phyloP scores from a whole-genome alignment of 2,329 filamentous ascomycete species.

The Pseudopithomyces maydicus region DNA sequence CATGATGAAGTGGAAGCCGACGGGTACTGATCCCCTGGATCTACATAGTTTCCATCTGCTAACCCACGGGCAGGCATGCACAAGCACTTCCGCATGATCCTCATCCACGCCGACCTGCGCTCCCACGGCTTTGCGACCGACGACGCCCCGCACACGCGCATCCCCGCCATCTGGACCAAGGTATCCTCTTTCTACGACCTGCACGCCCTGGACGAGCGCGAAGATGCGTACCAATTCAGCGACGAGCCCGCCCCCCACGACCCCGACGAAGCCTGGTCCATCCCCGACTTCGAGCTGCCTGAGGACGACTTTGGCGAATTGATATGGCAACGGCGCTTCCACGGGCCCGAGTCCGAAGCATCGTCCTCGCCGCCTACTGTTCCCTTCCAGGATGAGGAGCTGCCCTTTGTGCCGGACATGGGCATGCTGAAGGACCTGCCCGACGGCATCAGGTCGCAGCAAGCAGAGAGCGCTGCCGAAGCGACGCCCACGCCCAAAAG shows the following conservation, averaged over 20 bases:
- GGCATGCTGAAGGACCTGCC: constrained; percentile 41
- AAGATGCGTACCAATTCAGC: constrained; percentile 62
- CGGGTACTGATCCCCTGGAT: constrained; percentile 56
- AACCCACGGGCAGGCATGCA: constrained; percentile 55
- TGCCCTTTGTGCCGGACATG: constrained; percentile 36
- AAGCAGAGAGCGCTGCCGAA: constrained; percentile 35
- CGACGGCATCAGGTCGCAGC: constrained; percentile 29
- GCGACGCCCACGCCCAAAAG: constrained; percentile 36
- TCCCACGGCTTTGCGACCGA: constrained; percentile 71
- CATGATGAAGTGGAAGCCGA: constrained; percentile 95
- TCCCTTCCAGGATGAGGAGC: constrained; percentile 38
- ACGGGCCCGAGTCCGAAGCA: constrained; percentile 27
- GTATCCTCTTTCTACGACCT: constrained; percentile 84
- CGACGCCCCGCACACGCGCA: constrained; percentile 77
- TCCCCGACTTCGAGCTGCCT: constrained; percentile 50
- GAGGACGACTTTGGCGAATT: constrained; percentile 50
- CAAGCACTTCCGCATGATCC: constrained; percentile 60
- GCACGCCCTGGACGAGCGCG: constrained; percentile 82
- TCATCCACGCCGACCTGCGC: constrained; percentile 43
- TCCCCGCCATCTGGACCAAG: constrained; percentile 91
- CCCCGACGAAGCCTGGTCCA: constrained; percentile 36
- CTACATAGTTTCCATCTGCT: background rate
- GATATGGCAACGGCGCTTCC: constrained; percentile 50
- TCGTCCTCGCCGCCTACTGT: constrained; percentile 38
- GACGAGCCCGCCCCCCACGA: constrained; percentile 59